Conservation (phyloP, 805 yeast genomes). For the Tetrapisispora iriomotensis region DNA sequence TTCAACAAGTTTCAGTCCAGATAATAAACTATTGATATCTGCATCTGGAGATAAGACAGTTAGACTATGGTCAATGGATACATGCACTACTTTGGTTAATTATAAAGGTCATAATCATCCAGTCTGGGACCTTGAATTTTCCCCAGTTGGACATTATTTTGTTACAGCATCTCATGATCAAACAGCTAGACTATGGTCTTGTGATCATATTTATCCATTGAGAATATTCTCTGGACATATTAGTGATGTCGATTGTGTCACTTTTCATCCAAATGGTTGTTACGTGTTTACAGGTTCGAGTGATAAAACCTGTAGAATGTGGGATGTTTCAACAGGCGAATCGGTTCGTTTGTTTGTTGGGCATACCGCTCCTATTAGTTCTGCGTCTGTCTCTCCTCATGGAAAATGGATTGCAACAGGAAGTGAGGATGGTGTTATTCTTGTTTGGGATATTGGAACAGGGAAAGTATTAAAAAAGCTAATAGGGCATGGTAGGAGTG, state of each 20-base stretch:
- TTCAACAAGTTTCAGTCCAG: slow-evolving; percentile 85
- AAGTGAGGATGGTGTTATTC: slow-evolving; percentile 83
- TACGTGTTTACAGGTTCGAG: slow-evolving; percentile 92
- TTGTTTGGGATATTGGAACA: slow-evolving; percentile 89
- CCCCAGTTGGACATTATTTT: slow-evolving; percentile 94
- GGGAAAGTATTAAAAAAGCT: slow-evolving; percentile 81
- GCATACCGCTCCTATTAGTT: slow-evolving; percentile 79
- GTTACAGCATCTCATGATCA: slow-evolving; percentile 98
- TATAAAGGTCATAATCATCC: slow-evolving; percentile 96
- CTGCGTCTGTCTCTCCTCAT: slow-evolving; percentile 87
- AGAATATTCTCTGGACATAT: slow-evolving; percentile 96
- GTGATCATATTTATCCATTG: slow-evolving; percentile 93
- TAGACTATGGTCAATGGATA: slow-evolving; percentile 87
- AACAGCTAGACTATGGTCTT: slow-evolving; percentile 95
- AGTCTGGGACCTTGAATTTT: slow-evolving; percentile 92
- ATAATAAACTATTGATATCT: slow-evolving; percentile 67
- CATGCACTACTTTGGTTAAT: slow-evolving; percentile 80
- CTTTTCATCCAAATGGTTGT: slow-evolving; percentile 93
- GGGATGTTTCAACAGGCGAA: slow-evolving; percentile 88
- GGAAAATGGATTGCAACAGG: slow-evolving; percentile 95
- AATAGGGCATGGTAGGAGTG: slow-evolving; percentile 89
- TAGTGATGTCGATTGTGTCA: slow-evolving; percentile 90
- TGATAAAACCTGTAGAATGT: slow-evolving; percentile 94
- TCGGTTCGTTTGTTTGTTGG: slow-evolving; percentile 89
- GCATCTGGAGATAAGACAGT: slow-evolving; percentile 89